phyloP scores from a whole-genome alignment of 1,284 basidiomycete genomes.

The Marasmius oreades region DNA sequence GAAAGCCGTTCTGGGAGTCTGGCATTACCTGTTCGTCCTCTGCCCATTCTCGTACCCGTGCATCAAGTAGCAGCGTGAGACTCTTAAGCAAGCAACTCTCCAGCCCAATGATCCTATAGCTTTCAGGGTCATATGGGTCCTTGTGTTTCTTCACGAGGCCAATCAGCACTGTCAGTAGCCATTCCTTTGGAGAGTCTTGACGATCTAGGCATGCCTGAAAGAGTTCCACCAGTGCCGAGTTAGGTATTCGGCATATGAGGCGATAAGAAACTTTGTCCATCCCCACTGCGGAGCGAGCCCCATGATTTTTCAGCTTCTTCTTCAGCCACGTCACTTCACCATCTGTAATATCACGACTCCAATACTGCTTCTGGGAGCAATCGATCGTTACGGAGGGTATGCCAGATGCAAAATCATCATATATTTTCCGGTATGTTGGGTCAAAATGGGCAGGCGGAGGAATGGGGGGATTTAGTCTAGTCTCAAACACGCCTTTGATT shows the following conservation, averaged over 20 bases:
- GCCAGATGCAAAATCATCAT: not conserved
- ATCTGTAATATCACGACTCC: not conserved
- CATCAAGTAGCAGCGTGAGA: not conserved
- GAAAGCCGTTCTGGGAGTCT: slow-evolving; percentile 13
- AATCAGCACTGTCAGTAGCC: slow-evolving; percentile 5
- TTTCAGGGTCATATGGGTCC: not conserved
- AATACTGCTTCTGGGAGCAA: not conserved
- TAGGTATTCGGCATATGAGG: slow-evolving; percentile 1
- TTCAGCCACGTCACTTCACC: not conserved
- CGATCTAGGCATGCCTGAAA: slow-evolving; percentile 3
- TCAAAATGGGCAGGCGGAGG: not conserved
- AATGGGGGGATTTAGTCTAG: not conserved
- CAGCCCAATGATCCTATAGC: not conserved
- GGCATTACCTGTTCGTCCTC: not conserved
- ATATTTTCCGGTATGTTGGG: not conserved
- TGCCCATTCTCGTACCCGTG: not conserved
- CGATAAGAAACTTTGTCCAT: slow-evolving; percentile 1
- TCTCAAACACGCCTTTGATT: not conserved
- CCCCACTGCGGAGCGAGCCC: not conserved
- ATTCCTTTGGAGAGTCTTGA: slow-evolving; percentile 2
- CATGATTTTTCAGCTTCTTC: not conserved
- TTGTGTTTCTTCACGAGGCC: slow-evolving; percentile 10
- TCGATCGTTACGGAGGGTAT: not conserved
- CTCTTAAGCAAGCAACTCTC: not conserved
- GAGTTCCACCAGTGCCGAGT: not conserved